phyloP scores from a whole-genome alignment of 1,284 basidiomycete genomes.

The Cutaneotrichosporon dermatis region DNA sequence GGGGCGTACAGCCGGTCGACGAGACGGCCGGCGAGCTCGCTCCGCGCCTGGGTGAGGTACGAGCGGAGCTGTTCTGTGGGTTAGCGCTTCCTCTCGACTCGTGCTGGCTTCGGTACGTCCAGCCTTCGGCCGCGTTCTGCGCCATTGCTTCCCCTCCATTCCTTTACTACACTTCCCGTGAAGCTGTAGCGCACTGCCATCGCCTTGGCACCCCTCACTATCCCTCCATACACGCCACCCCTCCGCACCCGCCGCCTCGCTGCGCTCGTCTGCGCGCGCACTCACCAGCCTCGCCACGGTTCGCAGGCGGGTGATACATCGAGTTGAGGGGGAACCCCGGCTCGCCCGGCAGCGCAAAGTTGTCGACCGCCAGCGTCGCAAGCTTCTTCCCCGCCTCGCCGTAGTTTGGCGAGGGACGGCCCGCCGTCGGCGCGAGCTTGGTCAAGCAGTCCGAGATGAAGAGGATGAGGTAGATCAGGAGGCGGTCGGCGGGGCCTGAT shows the following conservation, averaged over 20 bases:
- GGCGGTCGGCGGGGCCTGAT: conserved; percentile 78
- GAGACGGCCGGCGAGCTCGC: conserved; percentile 81
- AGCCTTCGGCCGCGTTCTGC: no score
- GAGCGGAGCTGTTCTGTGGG: conserved; percentile 59
- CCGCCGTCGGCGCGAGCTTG: conserved; percentile 62
- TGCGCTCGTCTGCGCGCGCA: conserved; percentile 1
- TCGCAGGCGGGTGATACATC: conserved; percentile 77
- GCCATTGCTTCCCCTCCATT: no score
- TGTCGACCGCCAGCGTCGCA: conserved; percentile 87
- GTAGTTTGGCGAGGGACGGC: conserved; percentile 57
- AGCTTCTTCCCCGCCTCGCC: conserved; percentile 85
- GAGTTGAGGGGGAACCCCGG: conserved; percentile 90
- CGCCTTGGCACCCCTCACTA: no score
- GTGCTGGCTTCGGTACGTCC: no score
- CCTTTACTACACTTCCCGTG: no score
- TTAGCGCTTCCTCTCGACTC: conserved; percentile 1
- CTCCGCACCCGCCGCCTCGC: no score
- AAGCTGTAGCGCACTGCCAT: no score
- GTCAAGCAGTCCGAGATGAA: conserved; percentile 96
- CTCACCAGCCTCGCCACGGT: conserved; percentile 77
- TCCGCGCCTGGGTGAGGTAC: conserved; percentile 87
- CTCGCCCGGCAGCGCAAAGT: conserved; percentile 90
- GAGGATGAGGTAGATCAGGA: conserved; percentile 95
- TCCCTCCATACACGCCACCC: no score
- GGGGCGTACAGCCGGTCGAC: conserved; percentile 74